Evolutionary conservation across 1,284 basidiomycete genomes (phyloP), one percentile per base, ranked within the genome.

Genomic region (Pseudozyma pruni): DNA sequence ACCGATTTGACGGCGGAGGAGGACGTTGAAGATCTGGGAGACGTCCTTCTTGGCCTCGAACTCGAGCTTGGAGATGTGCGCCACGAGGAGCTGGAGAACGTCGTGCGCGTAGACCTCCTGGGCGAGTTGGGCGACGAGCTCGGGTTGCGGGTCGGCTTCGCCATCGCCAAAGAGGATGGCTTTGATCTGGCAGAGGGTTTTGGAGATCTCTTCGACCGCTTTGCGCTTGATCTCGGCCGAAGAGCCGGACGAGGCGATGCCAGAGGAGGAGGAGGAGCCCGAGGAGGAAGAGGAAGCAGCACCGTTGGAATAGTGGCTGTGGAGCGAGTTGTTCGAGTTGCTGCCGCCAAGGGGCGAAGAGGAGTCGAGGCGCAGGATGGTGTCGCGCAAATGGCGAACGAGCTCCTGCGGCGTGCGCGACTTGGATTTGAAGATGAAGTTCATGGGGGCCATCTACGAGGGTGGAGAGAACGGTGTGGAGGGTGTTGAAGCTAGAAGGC

Each of bases 31-130:
- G 78, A 98, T 95, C 83, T 94, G 92, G 0, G 94, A 92, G 27
- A 95, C 93, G 78, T 98, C 96, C 84, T 98, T 98, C 46, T 86
- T 84, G 6, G 86, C 85, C 85, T 99, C 96, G 80, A 98, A 99
- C 80, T 99, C 96, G 81, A 98, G 91, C 34, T 89, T 88, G 31
- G 84, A 88, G 73, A 98, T 90, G 82, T 92, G 89, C 43, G 88
- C 85, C 16, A 98, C 89, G 66, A 98, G 88, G 45, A 89, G 85
- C 66, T 90, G 87, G 10, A 99, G 86, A 20, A 98, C 86, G 81
- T 98, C 93, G 55, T 90, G 90, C 63, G 89, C 89, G 84, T 98
- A 98, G 6, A 93, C 91, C 82, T 98, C 95, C 81, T 97, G 93
- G 0, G 95, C 91, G 16, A 98, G 88, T 81, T 97, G 93, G 1